phyloP scores from a whole-genome alignment of 441 rosid species.

The Francoa sonchifolia region DNA sequence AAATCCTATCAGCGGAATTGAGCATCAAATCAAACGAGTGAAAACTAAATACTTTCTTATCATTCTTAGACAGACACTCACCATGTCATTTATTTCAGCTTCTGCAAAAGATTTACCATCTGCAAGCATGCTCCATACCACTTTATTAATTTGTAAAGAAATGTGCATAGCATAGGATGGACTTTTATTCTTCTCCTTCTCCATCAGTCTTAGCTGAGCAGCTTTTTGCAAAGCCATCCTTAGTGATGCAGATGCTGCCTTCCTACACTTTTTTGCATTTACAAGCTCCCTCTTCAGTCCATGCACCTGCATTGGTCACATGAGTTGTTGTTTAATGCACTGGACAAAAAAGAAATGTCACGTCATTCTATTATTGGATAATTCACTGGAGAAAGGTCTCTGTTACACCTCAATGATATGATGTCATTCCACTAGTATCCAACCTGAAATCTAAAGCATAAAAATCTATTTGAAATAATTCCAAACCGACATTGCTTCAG shows the following conservation, averaged over 20 bases:
- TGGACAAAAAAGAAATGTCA: too few relatives aligned
- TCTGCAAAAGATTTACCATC: slow-evolving; percentile 99
- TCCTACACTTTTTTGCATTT: slow-evolving; percentile 54
- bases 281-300: slow-evolving; percentile 54
- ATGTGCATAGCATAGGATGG: slow-evolving; percentile 98
- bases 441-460: too few relatives aligned
- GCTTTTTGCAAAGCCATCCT: slow-evolving; percentile 70
- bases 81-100: slow-evolving; percentile 98
- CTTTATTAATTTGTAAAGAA: slow-evolving; percentile 74
- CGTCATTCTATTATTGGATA: too few relatives aligned
- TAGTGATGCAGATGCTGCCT: slow-evolving; percentile 58
- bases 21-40: neutral
- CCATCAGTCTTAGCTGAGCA: slow-evolving; percentile 71
- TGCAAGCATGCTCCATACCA: slow-evolving; percentile 89
- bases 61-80: slow-evolving; percentile 23
- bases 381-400: too few relatives aligned
- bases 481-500: too few relatives aligned
- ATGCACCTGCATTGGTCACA: slow-evolving; percentile 43
- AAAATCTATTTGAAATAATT: too few relatives aligned
- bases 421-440: too few relatives aligned
- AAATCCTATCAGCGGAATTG: neutral
- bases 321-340: neutral
- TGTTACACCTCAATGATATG: too few relatives aligned
- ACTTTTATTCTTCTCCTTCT: slow-evolving; percentile 81
- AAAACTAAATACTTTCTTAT: neutral